Percentiles rank a stretch among this genome's conserved stretches.
These are phyloP conservation scores for Coriaria nepalensis DNA, from an alignment of 306 rosid species.

Conservation along the genomic window DNA sequence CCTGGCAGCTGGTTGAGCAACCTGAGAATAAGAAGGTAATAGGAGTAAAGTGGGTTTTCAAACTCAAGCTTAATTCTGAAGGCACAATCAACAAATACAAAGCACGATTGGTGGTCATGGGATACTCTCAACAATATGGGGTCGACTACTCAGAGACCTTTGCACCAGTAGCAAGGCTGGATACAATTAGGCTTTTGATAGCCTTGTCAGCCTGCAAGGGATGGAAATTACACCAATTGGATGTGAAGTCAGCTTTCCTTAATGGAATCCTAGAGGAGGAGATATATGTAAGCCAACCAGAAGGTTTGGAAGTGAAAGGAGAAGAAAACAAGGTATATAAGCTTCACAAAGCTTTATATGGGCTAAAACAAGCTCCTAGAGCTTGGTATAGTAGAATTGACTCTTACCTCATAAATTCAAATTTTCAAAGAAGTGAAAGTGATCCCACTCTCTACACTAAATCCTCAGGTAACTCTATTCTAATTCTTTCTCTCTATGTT, in stretches of 20 bases:
- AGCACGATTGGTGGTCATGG: not conserved
- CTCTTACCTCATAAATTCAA: too few relatives aligned
- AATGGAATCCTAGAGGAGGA: not conserved
- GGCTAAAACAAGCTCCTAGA: too few relatives aligned
- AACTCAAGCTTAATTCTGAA: slow-evolving; percentile 1
- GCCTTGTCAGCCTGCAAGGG: not conserved
- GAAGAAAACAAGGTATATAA: not conserved
- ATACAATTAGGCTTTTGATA: too few relatives aligned
- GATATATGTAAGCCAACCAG: not conserved
- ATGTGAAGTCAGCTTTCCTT: not conserved
- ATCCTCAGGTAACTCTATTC: not conserved
- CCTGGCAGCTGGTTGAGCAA: not conserved
- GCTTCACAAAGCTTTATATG: too few relatives aligned
- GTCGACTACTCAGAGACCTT: not conserved
- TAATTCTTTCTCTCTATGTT: too few relatives aligned
- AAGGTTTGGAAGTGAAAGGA: not conserved
- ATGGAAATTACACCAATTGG: not conserved
- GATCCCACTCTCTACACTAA: not conserved
- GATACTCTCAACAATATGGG: slow-evolving; percentile 1
- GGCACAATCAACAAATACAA: not conserved
- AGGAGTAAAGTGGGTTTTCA: slow-evolving; percentile 6
- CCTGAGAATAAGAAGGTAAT: not conserved
- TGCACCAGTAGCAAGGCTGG: not conserved
- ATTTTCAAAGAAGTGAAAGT: not conserved
- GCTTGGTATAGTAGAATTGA: too few relatives aligned